A percentile compares a stretch with the other conserved stretches of the same genome.
Conservation (phyloP, 495 filamentous ascomycete species). For the Lophium mytilinum region DNA sequence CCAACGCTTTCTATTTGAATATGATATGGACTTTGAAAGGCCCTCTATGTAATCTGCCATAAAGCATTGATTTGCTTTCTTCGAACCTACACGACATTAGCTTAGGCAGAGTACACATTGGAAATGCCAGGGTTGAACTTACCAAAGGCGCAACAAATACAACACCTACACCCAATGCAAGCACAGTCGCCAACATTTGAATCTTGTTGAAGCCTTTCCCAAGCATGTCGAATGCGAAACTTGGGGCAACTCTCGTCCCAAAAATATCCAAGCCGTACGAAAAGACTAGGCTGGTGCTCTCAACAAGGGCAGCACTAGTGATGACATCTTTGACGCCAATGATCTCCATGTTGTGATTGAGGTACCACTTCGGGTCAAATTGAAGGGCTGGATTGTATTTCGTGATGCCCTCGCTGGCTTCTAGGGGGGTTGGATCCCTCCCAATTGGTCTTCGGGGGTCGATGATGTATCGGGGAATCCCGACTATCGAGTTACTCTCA, state of each 20-base stretch:
- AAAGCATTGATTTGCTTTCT: slow-evolving; percentile 47
- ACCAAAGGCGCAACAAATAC: slow-evolving; percentile 78
- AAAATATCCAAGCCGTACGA: slow-evolving; percentile 87
- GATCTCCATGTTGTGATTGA: slow-evolving; percentile 79
- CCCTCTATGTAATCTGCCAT: slow-evolving; percentile 33
- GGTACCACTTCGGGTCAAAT: slow-evolving; percentile 70
- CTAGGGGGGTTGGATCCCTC: slow-evolving; percentile 69
- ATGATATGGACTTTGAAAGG: too few species aligned
- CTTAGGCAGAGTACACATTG: slow-evolving; percentile 26
- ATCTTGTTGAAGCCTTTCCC: slow-evolving; percentile 89
- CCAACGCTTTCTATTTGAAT: too few species aligned
- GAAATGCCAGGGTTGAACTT: slow-evolving; percentile 20
- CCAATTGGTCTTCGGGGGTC: slow-evolving; percentile 85
- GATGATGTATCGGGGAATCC: slow-evolving; percentile 67
- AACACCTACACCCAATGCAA: slow-evolving; percentile 66
- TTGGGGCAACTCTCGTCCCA: slow-evolving; percentile 75
- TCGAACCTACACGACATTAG: slow-evolving; percentile 32
- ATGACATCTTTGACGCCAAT: slow-evolving; percentile 64
- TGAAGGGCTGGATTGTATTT: slow-evolving; percentile 69
- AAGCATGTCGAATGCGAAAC: slow-evolving; percentile 80
- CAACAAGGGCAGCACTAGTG: slow-evolving; percentile 67
- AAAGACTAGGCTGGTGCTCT: slow-evolving; percentile 87
- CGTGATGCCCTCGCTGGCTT: slow-evolving; percentile 76
- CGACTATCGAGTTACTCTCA: slow-evolving; percentile 60
- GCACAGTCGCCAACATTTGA: slow-evolving; percentile 73